These are phyloP conservation scores for Nothophoma quercina DNA, from an alignment of 2,329 filamentous ascomycete genomes.

Conservation along the genomic window DNA sequence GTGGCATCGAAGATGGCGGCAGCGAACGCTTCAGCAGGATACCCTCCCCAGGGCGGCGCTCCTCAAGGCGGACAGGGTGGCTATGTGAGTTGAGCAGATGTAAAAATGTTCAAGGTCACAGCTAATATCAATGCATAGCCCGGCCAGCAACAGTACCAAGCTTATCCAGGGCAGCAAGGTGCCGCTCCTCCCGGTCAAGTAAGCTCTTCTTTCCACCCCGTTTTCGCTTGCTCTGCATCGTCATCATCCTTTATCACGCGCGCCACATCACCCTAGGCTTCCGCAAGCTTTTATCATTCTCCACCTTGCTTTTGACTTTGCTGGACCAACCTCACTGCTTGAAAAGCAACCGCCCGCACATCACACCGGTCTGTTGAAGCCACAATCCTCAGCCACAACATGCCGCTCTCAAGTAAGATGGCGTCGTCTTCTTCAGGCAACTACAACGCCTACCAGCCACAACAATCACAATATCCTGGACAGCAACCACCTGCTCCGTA, in stretches of 20 bases:
- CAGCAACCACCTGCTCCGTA: constrained; percentile 38
- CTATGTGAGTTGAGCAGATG: constrained; percentile 59
- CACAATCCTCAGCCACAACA: constrained; percentile 26
- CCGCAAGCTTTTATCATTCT: constrained; percentile 24
- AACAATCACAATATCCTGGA: constrained; percentile 24
- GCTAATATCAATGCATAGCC: constrained; percentile 49
- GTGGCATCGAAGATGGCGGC: constrained; percentile 59
- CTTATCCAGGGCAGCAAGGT: constrained; percentile 62
- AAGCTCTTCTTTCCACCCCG: constrained; percentile 30
- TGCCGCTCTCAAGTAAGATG: constrained; percentile 41
- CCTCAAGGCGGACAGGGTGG: constrained; percentile 41
- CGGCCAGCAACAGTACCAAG: constrained; percentile 62
- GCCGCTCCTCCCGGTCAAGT: constrained; percentile 49
- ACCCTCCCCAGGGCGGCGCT: constrained; percentile 43
- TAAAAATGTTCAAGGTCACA: constrained; percentile 22
- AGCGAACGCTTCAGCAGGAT: constrained; percentile 46
- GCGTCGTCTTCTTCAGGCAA: constrained; percentile 22
- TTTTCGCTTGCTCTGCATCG: constrained; percentile 42
- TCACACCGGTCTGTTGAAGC: constrained; percentile 20
- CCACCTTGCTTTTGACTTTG: constrained; percentile 40
- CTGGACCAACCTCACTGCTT: constrained; percentile 25
- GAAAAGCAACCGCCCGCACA: constrained; percentile 23
- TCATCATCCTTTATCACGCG: constrained; percentile 36
- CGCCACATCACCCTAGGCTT: constrained; percentile 30
- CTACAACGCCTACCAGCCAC: constrained; percentile 42